phyloP scores from a whole-genome alignment of 202 grass and related monocot species.

The Thinopyrum obtusiflorum region DNA sequence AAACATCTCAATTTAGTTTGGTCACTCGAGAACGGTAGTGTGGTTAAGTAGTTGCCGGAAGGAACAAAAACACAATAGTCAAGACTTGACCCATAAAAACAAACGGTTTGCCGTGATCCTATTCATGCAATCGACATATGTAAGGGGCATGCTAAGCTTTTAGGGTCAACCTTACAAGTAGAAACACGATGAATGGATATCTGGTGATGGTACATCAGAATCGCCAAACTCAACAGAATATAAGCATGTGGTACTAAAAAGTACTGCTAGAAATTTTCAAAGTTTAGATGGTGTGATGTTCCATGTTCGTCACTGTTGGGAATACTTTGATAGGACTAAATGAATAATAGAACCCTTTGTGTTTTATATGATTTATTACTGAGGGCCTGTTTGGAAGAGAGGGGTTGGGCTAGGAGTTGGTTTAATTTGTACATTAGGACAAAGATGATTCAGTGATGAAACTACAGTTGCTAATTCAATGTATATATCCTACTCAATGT shows the following conservation, averaged over 20 bases:
- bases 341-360: no score
- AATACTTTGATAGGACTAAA: no score
- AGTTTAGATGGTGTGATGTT: no score
- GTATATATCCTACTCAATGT: no score
- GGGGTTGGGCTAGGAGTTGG: no score
- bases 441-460: no score
- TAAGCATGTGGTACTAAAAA: neutral
- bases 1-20: slow-evolving; percentile 51
- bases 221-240: neutral
- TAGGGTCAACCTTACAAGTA: neutral
- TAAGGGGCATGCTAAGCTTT: neutral
- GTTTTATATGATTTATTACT: no score
- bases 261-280: neutral
- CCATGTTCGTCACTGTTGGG: no score
- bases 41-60: slow-evolving; percentile 46
- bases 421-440: no score
- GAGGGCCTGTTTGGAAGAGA: no score
- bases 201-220: neutral
- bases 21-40: slow-evolving; percentile 40
- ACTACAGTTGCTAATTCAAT: no score
- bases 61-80: slow-evolving; percentile 36
- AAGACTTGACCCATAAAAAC: slow-evolving; percentile 39
- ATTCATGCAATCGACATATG: slow-evolving; percentile 31
- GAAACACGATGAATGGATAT: no score
- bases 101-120: slow-evolving; percentile 23